Evolutionary conservation across 306 rosid genomes (phyloP), one percentile per base, ranked within the genome.

Genomic region (Trifolium subterraneum): DNA sequence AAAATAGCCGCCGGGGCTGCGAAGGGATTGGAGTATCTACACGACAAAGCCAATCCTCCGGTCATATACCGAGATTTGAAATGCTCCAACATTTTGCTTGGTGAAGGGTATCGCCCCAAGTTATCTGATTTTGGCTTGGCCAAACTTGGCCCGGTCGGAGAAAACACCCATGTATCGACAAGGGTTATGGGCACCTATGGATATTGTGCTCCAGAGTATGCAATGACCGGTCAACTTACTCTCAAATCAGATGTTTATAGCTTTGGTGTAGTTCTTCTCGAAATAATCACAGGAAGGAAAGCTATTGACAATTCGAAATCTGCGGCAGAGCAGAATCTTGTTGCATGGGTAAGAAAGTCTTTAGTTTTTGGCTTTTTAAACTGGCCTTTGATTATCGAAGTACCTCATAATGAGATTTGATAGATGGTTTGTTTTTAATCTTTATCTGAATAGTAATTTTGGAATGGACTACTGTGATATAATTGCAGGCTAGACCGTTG

Each of bases 151-250:
- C 98, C 98, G 13, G 96, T 94, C 29, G 98, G 98, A 39, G 98
- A 94, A 41, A 90, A 94, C 86, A 91, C 97, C 27, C 97, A 93
- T 79, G 98, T 93, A 16, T 93, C 97, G 29, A 94, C 98, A 6
- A 87, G 98, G 83, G 96, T 94, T 50, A 94, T 91, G 98, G 98
- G 98, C 6, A 94, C 98, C 33, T 94, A 94, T 41, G 97, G 98
- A 73, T 94, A 94, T 82, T 94, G 98, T 83, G 97, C 98, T 71
- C 98, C 97, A 0, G 98, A 91, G 77, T 94, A 94, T 75, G 98
- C 92, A 33, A 94, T 88, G 95, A 91, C 98, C 2, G 98, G 98
- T 56, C 97, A 94, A 64, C 76, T 94, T 51, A 91, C 97, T 51
- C 84, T 88, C 48, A 94, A 91, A 75, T 94, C 98, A 41, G 98